Percentiles rank a stretch among this genome's conserved stretches.
Conservation (phyloP, 768 basidiomycete genomes). For the Cystobasidiopsis lactophilus region DNA sequence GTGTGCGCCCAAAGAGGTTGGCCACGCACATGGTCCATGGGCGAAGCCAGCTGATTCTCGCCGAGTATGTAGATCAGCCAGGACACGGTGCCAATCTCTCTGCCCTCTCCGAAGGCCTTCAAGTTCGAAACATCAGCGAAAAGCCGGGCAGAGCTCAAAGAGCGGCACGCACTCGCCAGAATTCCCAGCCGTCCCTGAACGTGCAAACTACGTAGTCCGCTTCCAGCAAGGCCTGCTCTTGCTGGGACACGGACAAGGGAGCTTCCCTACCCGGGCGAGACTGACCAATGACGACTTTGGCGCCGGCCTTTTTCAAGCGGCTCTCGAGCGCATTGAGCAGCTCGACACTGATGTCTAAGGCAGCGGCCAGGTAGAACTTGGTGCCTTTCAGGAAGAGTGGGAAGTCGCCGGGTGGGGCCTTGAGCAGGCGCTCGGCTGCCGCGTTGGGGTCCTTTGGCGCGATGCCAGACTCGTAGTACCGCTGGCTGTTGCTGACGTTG, state of each 20-base stretch:
- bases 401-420: not conserved
- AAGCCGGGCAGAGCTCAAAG: conserved; percentile 39
- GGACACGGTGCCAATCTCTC: conserved; percentile 50
- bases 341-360: conserved; percentile 34
- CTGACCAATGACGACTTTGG: conserved; percentile 19
- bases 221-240: conserved; percentile 23
- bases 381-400: conserved; percentile 37
- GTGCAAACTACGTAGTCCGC: conserved; percentile 57
- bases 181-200: conserved; percentile 45
- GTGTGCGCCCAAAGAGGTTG: conserved; percentile 28
- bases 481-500: not conserved
- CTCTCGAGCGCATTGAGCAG: conserved; percentile 37
- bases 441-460: not conserved
- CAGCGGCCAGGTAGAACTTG: conserved; percentile 39
- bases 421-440: not conserved
- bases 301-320: conserved; percentile 42
- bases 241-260: not conserved
- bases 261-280: not conserved
- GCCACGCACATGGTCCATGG: not conserved
- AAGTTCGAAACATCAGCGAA: not conserved
- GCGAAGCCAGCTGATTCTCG: conserved; percentile 6
- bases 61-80: conserved; percentile 56
- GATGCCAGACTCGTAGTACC: not conserved
- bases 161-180: too few relatives aligned
- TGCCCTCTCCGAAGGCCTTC: conserved; percentile 36